Base-by-base conservation (phyloP, 345 rosid genomes). In the Nasturtium officinale region DNA sequence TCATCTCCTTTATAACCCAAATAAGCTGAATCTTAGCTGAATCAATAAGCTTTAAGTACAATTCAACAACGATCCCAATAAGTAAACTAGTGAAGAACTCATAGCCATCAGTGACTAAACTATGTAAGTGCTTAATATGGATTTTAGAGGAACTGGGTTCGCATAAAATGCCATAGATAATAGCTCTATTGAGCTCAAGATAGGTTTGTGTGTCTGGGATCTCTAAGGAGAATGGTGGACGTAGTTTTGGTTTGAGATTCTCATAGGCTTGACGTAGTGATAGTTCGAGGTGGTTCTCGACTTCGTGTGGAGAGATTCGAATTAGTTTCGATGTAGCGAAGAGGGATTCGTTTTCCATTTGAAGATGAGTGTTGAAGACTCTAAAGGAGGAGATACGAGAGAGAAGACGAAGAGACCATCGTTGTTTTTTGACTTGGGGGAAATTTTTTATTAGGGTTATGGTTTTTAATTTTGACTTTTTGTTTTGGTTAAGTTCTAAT, bases 51-150 rank as follows among this genome's bases (percentile, higher is more conserved):
- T 81, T 91, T 35, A 11, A 69, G 65, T 87, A 85, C 77, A 89
- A 66, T 48, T 89, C 96, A 73, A 77, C 26, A 10, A 83, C 87
- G 56, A 86, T 9, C 21, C 74, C 78, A 35, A 65, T 68, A 29
- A 83, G 79, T 32, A 89, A 77, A 77, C 70, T 69, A 17, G 80
- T 72, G 83, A 89, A 91, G 15, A 83, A 68, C 21, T 80, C 79
- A 74, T 89, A 94, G 67, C 96, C 95, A 72, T 89, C 96, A 63
- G 84, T 67, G 51, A 93, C 90, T 26, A 80, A 62, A 64, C 88
- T 89, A 54, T 93, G 97, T n/a, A 90, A 47, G 69, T 85, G 79
- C 82, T 86, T 90, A 43, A 83, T 69, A 61, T 86, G 90, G 63
- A 56, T 76, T 63, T 79, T 82, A 58, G 84, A 83, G 40, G 61